Evolutionary conservation across 176 grass and related monocot genomes (phyloP).

Genomic region (Aegilops longissima): DNA sequence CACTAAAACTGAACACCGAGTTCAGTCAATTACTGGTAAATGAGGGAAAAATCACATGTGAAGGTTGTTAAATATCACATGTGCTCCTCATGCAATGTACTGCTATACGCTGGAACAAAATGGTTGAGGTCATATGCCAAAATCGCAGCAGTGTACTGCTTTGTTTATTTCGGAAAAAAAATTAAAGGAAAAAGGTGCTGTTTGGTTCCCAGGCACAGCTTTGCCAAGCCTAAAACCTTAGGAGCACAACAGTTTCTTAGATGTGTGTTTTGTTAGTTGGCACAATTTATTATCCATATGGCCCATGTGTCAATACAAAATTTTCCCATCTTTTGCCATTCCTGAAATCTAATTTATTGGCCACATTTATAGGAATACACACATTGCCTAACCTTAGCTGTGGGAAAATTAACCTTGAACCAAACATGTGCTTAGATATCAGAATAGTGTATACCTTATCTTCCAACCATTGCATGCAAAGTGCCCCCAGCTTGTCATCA

Average conservation of each 20-base stretch:
- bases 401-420: not conserved
- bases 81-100: too few relatives aligned
- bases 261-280: not conserved
- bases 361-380: not conserved
- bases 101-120: not conserved
- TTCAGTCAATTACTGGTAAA: not conserved
- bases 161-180: not conserved
- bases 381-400: not conserved
- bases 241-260: not conserved
- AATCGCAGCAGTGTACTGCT: not conserved
- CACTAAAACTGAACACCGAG: not conserved
- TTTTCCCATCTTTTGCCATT: not conserved
- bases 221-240: not conserved
- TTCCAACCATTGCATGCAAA: constrained; percentile 99
- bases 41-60: not conserved
- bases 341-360: not conserved
- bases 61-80: not conserved
- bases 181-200: not conserved
- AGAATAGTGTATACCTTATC: constrained; percentile 70
- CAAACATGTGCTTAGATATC: not conserved
- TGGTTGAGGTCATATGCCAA: not conserved
- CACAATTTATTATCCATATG: not conserved
- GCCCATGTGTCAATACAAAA: not conserved
- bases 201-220: not conserved
- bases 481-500: constrained; percentile 86